Evolutionary conservation across 1,284 basidiomycete genomes (phyloP), one percentile per base, ranked within the genome.

Genomic region (Pseudozyma flocculosa): DNA sequence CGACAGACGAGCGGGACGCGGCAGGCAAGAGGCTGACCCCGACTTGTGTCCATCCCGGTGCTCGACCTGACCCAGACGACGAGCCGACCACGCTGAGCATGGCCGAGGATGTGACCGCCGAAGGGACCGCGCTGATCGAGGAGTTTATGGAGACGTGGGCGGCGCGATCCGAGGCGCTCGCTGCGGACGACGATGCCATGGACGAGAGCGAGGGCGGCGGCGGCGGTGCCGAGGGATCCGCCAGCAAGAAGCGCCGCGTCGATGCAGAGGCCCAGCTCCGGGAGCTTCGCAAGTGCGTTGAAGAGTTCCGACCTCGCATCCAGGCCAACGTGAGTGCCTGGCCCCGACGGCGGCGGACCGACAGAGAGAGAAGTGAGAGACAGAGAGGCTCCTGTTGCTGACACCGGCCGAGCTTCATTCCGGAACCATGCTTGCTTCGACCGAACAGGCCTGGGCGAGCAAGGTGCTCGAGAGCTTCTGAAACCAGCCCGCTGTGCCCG

Each of bases 81-180:
- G 47, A 56, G 18, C 21, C 40, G 4, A 30, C 17, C 24, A 42
- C 32, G 14, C 44, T 48, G 26, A 58, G 45, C 18, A 9, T 70
- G 57, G 65, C 65, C 15, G 79, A 85, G 32, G 83, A 86, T 17
- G 83, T 87, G 45, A 85, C 84, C 3, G 86, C 90, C 45, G 85
- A 88, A 63, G 93, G 93, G 1, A 87, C 92, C 9, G 80, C 83
- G 48, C 83, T 94, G 21, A 85, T 97, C 54, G 86, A 92, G 70
- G 83, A 88, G 29, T 84, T 97, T 67, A 83, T 97, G 43, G 81
- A 82, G 23, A 80, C 83, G n/a, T 94, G 92, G 89, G 83, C 85
- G 2, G 78, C 40, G 29, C 34, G 65, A 17, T 43, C 47, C 17
- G 50, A 45, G 3, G 41, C 30, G 19, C 39, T 44, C 26, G 26